Evolutionary conservation across 2,329 filamentous ascomycete genomes (phyloP).

Genomic region (Aspergillus ochraceoroseus): DNA sequence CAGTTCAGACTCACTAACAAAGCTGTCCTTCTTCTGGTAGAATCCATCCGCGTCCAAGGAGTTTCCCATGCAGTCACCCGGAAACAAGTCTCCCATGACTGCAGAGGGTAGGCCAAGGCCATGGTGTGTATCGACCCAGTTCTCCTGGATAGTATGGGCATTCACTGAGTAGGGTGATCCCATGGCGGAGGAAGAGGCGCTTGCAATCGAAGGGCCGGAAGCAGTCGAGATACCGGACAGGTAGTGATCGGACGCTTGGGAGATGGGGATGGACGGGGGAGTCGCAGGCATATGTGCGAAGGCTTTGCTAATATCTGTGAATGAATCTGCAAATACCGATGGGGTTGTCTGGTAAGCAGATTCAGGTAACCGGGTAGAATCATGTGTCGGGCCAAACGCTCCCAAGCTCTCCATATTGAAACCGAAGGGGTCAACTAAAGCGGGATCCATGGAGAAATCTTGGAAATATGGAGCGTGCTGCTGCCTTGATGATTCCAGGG

Average conservation of each 20-base stretch:
- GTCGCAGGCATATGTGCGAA: constrained; percentile 32
- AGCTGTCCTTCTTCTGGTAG: constrained; percentile 40
- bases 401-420: constrained; percentile 28
- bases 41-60: constrained; percentile 44
- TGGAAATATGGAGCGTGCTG: constrained; percentile 32
- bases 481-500: constrained; percentile 31
- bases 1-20: constrained; percentile 31
- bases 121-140: constrained; percentile 53
- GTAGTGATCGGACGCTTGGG: constrained; percentile 36
- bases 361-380: constrained; percentile 22
- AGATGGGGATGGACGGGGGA: constrained; percentile 31
- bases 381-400: constrained; percentile 22
- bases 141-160: constrained; percentile 54
- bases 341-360: constrained; percentile 30
- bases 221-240: constrained; percentile 58
- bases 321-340: constrained; percentile 26
- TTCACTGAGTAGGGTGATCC: constrained; percentile 63
- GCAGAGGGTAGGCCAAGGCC: constrained; percentile 60
- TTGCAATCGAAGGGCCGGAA: constrained; percentile 54
- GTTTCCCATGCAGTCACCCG: constrained; percentile 48
- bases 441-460: constrained; percentile 32
- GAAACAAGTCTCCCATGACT: constrained; percentile 56
- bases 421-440: constrained; percentile 30
- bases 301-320: constrained; percentile 25
- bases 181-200: constrained; percentile 60